These are phyloP conservation scores for Saccharomyces mikatae DNA, from an alignment of 805 yeast species.

Conservation along the genomic window DNA sequence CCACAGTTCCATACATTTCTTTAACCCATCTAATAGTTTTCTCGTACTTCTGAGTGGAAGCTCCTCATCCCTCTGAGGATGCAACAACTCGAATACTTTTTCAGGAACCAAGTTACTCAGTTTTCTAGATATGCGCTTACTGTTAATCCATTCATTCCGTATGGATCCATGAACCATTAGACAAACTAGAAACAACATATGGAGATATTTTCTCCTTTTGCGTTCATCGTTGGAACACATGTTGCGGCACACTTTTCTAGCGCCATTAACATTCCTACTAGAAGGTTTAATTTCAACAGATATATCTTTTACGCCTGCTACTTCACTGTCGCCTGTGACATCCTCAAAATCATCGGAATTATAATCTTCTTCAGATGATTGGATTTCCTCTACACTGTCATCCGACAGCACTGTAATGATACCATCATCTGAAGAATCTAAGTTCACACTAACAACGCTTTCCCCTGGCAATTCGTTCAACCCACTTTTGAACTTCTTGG, in stretches of 20 bases:
- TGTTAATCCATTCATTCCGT: constrained; percentile 70
- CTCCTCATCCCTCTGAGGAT: constrained; percentile 36
- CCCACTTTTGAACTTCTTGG: not conserved
- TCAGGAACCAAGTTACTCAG: constrained; percentile 44
- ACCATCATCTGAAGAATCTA: not conserved
- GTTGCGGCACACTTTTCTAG: constrained; percentile 20
- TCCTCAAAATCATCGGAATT: constrained; percentile 24
- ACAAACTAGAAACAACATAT: constrained; percentile 47
- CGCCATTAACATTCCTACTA: constrained; percentile 9
- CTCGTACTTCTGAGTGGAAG: constrained; percentile 44
- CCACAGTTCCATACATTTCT: constrained; percentile 61
- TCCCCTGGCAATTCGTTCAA: not conserved
- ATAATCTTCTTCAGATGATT: constrained; percentile 10
- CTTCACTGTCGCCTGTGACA: constrained; percentile 7
- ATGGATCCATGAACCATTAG: constrained; percentile 60
- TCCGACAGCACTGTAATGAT: constrained; percentile 1
- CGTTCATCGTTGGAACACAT: constrained; percentile 51
- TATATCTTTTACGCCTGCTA: constrained; percentile 19
- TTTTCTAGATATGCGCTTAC: constrained; percentile 32
- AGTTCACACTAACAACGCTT: not conserved
- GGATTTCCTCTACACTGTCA: not conserved
- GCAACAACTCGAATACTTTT: constrained; percentile 39
- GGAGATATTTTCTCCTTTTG: constrained; percentile 42
- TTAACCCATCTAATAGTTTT: constrained; percentile 67
- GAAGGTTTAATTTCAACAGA: constrained; percentile 20